Base-by-base conservation (phyloP, 2,329 filamentous ascomycete species). In the Colletotrichum sp. region DNA sequence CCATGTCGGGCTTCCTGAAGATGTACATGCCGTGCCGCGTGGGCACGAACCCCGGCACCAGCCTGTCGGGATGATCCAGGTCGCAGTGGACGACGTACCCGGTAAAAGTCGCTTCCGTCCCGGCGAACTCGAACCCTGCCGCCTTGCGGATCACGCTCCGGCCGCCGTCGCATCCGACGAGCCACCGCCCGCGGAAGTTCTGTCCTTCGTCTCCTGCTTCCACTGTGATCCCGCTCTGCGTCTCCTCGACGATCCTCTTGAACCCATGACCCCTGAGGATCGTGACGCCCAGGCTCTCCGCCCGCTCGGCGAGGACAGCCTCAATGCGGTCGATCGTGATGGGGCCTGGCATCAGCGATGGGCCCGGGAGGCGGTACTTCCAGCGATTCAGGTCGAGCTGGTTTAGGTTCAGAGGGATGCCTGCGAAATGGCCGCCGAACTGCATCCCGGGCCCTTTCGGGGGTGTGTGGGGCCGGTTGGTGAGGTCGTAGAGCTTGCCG, bases 141-240 rank as follows among this genome's bases (percentile, higher is more conserved):
- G 81, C 79, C 63, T 82, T 81, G 71, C 87, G 83, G n/a, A 87
- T 80, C 6, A 79, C 74, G 75, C 85, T 87, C 18, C 82, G 82
- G 5, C 85, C 85, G 18, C 86, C 86, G 75, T 88, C 87, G 69
- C 86, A 87, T 15, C 86, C 86, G 3, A 87, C 82, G 4, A 87
- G 81, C 82, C 85, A 87, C 30, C 81, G 80, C 7, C 76, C 80
- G 13, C 72, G 71, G 30, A 84, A 83, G 1, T 32, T 70, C 28
- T 80, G 60, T 30, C 63, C 28, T 2, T 62, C 32, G 1, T 69
- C 59, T 12, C 65, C 69, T 2, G 78, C 76, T 24, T 79, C 76
- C 12, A 83, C 79, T 5, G 76, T 79, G 32, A 83, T 79, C 28
- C 69, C 36, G 32, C 68, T 26, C 18, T 78, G 78, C 26, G 80